Evolutionary conservation across 1,139 yeast genomes (phyloP), one percentile per base, ranked within the genome.

Genomic region (Sugiyamaella japonica): DNA sequence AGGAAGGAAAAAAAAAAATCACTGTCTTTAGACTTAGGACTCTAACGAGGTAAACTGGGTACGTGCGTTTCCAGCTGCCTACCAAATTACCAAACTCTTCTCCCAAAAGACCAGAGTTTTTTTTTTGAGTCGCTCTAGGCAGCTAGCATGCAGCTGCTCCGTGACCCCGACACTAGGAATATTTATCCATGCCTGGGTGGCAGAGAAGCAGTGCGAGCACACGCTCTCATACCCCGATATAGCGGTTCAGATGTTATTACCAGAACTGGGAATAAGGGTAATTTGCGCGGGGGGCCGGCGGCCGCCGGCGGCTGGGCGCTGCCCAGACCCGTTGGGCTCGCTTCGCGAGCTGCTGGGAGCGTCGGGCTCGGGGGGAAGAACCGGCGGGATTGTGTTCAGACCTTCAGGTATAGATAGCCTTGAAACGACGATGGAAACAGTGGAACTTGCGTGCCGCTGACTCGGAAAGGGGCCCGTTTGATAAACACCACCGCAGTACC

Each of bases 1-100:
- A 7, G 25, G 25, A 3, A 20, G 25, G 6, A 10, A 23, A 13
- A 46, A 36, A 46, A 46, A 46, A 46, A 46, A 3, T 20, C 25
- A 25, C 10, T 16, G 25, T 39, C 42, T 36, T 44, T 5, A 44
- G 38, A 44, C 32, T 44, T 44, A 44, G 48, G 48, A 44, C 48
- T 44, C 39, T 44, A 44, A 44, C 48, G 48, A 44, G 48, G 48
- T 44, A 31, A 29, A 15, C 20, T 44, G 48, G 38, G 48, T 44
- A 44, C 39, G 48, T 44, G 40, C 40, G 29, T 32, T 29, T 29
- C 23, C 46, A 25, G 32, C 31, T 15, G 34, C 34, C 34, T 9
- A 12, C 8, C 34, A 20, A 20, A 20, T 20, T 20, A 20, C 25
- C 25, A 3, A 3, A 20, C 25, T 20, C 25, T 20, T 20, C 25